Percentiles rank a stretch among this genome's conserved stretches.
phyloP scores from a whole-genome alignment of 1,284 basidiomycete species.

The Pterulicium gracile region DNA sequence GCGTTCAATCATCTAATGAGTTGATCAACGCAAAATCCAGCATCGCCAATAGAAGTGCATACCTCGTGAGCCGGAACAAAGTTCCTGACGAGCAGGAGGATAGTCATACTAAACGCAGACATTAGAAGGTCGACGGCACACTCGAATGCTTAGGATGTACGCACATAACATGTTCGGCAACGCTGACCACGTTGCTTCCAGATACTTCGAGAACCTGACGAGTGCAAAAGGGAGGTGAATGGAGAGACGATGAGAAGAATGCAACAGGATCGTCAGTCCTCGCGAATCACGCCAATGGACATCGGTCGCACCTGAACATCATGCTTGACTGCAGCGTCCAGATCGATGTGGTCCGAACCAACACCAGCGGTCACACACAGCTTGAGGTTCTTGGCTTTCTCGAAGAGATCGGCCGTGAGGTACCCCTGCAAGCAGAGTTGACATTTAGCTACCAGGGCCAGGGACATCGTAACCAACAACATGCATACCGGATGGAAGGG shows the following conservation, averaged over 20 bases:
- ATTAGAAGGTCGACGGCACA: conserved; percentile 15
- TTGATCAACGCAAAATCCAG: background rate
- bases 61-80: conserved; percentile 77
- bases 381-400: conserved; percentile 85
- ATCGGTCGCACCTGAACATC: conserved; percentile 58
- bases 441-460: background rate
- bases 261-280: background rate
- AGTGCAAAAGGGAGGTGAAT: background rate
- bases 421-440: conserved; percentile 38
- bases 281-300: background rate
- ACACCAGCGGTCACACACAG: conserved; percentile 91
- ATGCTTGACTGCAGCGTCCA: conserved; percentile 79
- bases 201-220: conserved; percentile 36
- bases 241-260: background rate
- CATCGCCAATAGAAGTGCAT: conserved; percentile 1
- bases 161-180: conserved; percentile 78
- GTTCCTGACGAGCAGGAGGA: conserved; percentile 82
- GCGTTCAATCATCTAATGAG: conserved; percentile 65
- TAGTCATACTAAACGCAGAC: conserved; percentile 40
- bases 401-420: conserved; percentile 72
- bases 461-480: background rate
- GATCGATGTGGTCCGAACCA: conserved; percentile 88
- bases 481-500: conserved; percentile 67
- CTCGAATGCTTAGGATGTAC: conserved; percentile 15
- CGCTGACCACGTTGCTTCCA: conserved; percentile 83